Evolutionary conservation across 192 early-diverging fungal genomes (phyloP), one percentile per base, ranked within the genome.

Genomic region (Helicostylum pulchrum): DNA sequence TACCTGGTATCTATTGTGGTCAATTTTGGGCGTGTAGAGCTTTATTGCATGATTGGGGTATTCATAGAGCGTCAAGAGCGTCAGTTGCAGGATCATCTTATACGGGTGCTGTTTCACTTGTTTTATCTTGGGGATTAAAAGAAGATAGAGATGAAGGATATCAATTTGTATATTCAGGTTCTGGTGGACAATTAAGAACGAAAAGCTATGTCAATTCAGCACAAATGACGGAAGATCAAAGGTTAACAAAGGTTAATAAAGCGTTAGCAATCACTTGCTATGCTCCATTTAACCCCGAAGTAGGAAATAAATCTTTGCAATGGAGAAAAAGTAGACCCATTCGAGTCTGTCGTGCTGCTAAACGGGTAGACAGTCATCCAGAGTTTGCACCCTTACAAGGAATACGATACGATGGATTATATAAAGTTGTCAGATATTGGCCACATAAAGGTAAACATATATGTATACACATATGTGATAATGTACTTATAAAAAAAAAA

Each of bases 391-490:
- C 54, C 2, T 31, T 20, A 14, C 72, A 75, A 31, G 83, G 88
- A 0, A 73, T 80, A 19, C 78, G 88, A 14, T 88, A 89, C 61
- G 87, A 90, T 69, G 88, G 86, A 1, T 23, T 88, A 23, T 88
- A 90, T 66, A 85, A 85, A 10, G 17, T 90, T 7, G 87, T 83
- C 12, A 80, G 78, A 58, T 87, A 88, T 68, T 87, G 85, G 85
- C 74, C 65, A 14, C 72, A 86, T 46, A 76, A 60, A 71, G 44
- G 67, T 69, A 62, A 50, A 15, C 7, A 3, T 7, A 31, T 14
- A 48, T 47, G n/a, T 2, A 23, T 53, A 15, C 12, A 19, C 30
- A n/a, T 50, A 15, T 15, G 31, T 21, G 12, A 15, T 4, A 39
- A 15, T 20, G 12, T 12, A 3, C 11, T 15, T 26, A 0, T 20